Evolutionary conservation across 352 stramenopile species (phyloP), one percentile per base, ranked within the genome.

Genomic region (Phytophthora capsici): DNA sequence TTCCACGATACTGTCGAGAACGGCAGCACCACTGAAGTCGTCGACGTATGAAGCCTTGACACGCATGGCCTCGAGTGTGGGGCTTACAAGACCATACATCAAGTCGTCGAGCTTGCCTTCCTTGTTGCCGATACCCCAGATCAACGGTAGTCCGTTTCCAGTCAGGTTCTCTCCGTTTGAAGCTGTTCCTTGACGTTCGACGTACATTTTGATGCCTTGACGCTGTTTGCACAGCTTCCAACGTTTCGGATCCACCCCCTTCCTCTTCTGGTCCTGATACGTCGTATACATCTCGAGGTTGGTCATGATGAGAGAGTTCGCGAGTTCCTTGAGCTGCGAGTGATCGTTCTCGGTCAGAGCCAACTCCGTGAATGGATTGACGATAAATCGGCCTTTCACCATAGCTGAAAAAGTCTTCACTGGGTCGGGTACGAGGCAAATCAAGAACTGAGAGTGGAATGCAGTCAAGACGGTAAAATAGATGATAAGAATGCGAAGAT

Each of bases 1-100:
- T 5, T 76, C 70, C 20, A 78, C 53, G 34, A 89, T 78, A 14
- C 75, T 85, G 51, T 79, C 79, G 37, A 91, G 71, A 34, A 91
- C 73, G 4, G 75, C 75, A 25, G 66, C 72, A 41, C 77, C 78
- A 17, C 72, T 75, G 47, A 88, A 73, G 43, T 87, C 78, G 13
- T 79, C 51, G 2, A 77, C 69, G 50, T 81, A 73, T 10, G 69
- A 78, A 34, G 73, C 72, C 61, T 85, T 79, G 47, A 88, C 62
- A 25, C 72, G 75, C 78, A 88, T 85, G 1, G 68, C 43, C 50
- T 85, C 78, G 23, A 79, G 63, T 22, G 75, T 84, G 14, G 72
- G 54, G 44, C 77, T 84, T 16, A 84, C 63, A 13, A 80, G 56
- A 14, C 78, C 78, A 30, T 80, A 77, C 59, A 87, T 73, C 32